Evolutionary conservation across 305 asterid genomes (phyloP), one percentile per base, ranked within the genome.

Genomic region (Caryopteris hybrid): DNA sequence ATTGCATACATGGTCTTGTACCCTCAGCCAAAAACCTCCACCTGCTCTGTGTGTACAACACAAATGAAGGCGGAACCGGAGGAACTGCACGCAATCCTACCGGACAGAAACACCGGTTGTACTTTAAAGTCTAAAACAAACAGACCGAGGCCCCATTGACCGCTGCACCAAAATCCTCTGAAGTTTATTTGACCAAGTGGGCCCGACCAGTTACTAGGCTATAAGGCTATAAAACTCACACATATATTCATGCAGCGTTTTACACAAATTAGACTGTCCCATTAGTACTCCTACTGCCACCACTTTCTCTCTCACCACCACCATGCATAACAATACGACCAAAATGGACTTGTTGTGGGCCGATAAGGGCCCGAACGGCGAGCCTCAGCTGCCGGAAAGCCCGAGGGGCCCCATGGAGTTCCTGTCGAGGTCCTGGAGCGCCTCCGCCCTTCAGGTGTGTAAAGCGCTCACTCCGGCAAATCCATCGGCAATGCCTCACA

Each of bases 361-460:
- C 64, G 96, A 89, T 47, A 90, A 82, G 74, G 78, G 80, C 79
- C 75, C 81, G 22, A 54, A 73, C 80, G 88, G 81, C 1, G 88
- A 82, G 6, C 69, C 79, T 21, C 96, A 79, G 69, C 79, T 95
- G 71, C 99, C 99, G 83, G 99, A 95, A 70, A 92, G 98, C 76
- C 99, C 99, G 48, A 79, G 93, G 66, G 94, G 89, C 12, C 97
- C 99, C 1, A 95, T 95, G 96, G 99, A 95, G 77, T 91, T 91
- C 55, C 88, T 95, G 16, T 86, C 99, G 1, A 77, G 99, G 75
- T 95, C 99, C 23, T 95, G 99, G 99, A 91, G 98, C 60, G 88
- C 96, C 67, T 94, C 99, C 5, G 95, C 99, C 61, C 71, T 85
- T 22, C 88, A 95, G 17, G 92, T 91, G 2, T 89, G 88, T 52